Evolutionary conservation across 2,329 filamentous ascomycete species (phyloP).

Genomic region (Paecilomyces sp.): DNA sequence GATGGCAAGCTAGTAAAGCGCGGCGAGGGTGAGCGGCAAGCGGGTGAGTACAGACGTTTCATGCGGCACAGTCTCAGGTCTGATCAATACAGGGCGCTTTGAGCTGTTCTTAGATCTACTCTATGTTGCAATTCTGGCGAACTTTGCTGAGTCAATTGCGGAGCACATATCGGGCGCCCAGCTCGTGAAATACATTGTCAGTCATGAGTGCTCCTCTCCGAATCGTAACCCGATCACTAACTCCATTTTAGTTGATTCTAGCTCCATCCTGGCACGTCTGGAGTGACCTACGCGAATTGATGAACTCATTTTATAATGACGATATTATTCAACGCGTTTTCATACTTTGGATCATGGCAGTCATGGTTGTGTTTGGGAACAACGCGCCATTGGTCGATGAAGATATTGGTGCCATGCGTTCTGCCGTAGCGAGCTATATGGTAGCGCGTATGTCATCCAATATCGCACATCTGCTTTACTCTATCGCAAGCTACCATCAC

Average conservation of each 20-base stretch:
- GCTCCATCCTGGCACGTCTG: conserved; percentile 46
- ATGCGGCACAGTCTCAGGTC: neutral
- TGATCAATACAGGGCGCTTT: conserved; percentile 28
- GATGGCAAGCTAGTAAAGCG: conserved; percentile 35
- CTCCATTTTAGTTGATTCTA: conserved; percentile 32
- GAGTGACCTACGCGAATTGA: conserved; percentile 44
- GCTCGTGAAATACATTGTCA: conserved; percentile 40
- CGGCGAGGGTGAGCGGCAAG: conserved; percentile 39
- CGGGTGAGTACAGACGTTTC: conserved; percentile 17
- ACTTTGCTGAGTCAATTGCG: conserved; percentile 43
- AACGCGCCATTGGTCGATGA: conserved; percentile 40
- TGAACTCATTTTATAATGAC: conserved; percentile 49
- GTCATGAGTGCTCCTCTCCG: neutral
- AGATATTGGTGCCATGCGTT: conserved; percentile 39
- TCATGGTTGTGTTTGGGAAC: conserved; percentile 43
- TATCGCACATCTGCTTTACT: conserved; percentile 33
- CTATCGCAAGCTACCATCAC: conserved; percentile 43
- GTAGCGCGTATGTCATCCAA: conserved; percentile 37
- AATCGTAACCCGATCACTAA: neutral
- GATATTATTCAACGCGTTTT: conserved; percentile 41
- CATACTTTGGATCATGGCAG: conserved; percentile 46
- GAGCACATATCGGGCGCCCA: conserved; percentile 39
- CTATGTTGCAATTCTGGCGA: conserved; percentile 46
- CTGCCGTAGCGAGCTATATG: conserved; percentile 42
- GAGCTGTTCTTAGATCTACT: conserved; percentile 46